Base-by-base conservation (phyloP, 176 grass and related monocot species). In the Otatea glauca region DNA sequence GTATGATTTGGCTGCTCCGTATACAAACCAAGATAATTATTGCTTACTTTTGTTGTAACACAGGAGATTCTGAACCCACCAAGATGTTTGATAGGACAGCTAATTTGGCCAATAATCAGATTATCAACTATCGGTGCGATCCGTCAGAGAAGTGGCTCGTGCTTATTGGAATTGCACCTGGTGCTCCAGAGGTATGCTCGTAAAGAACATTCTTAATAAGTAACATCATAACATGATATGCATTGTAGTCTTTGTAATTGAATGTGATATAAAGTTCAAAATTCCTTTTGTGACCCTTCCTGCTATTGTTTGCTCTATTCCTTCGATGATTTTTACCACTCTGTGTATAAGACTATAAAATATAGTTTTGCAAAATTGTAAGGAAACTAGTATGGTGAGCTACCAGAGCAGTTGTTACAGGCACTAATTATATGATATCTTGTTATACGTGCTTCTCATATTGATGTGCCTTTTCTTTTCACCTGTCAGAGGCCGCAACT, bases 31-130 rank as follows among this genome's bases (percentile, higher is more conserved):
- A 84, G 16, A 53, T 65, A 66, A 29, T 54, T 23, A 29, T 76
- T 66, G 68, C 47, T 74, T 83, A 7, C 73, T 64, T n/a, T 88
- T 49, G 81, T 78, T 58, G 55, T 5, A 85, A 77, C 80, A 35
- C 88, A 95, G 93, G 93, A 63, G 93, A 94, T 79, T 88, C 92
- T 15, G 96, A 98, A 68, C 96, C 96, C 1, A n/a, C 64, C 86
- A 98, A 98, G 87, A 93, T 95, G 91, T 98, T 98, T 53, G 96
- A 98, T 80, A 88, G 96, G 85, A 91, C 93, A 38, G 91, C 91
- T 81, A 98, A 98, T 85, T 81, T 98, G 85, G 80, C 85, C 29
- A 98, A 98, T 44, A 98, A 98, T 86, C 91, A 95, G 82, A 95
- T 98, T 80, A 98, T 98, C 82, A 98, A 98, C 61, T 95, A 98